Percentiles rank a stretch among this genome's conserved stretches.
phyloP scores from a whole-genome alignment of 208 protist species.

The Trypanosoma theileri region DNA sequence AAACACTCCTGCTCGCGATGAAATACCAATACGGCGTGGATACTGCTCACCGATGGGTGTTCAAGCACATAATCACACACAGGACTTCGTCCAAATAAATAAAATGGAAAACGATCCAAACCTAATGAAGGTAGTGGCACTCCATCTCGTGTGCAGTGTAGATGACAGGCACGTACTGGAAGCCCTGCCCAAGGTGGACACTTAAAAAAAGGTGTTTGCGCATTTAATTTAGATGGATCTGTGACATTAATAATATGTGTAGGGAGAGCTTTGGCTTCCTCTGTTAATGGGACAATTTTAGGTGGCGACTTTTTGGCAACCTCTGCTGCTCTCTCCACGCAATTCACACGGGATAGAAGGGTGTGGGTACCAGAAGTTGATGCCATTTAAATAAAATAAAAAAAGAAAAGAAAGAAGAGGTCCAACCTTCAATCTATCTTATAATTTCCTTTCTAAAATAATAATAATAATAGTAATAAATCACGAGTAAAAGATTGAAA shows the following conservation, averaged over 20 bases:
- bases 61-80: slow-evolving; percentile 88
- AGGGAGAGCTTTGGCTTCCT: slow-evolving; percentile 56
- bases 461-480: slow-evolving; percentile 14
- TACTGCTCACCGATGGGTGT: slow-evolving; percentile 79
- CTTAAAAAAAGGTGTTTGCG: slow-evolving; percentile 72
- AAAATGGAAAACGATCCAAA: slow-evolving; percentile 81
- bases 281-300: slow-evolving; percentile 39
- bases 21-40: slow-evolving; percentile 88
- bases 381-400: slow-evolving; percentile 3
- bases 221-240: slow-evolving; percentile 74
- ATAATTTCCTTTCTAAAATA: slow-evolving; percentile 1
- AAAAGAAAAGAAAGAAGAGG: background rate
- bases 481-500: background rate
- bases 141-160: slow-evolving; percentile 67
- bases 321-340: slow-evolving; percentile 34
- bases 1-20: slow-evolving; percentile 76
- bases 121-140: slow-evolving; percentile 50
- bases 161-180: slow-evolving; percentile 58
- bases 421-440: background rate
- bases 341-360: slow-evolving; percentile 21
- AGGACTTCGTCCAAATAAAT: slow-evolving; percentile 78
- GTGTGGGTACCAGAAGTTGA: background rate
- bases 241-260: slow-evolving; percentile 69
- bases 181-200: slow-evolving; percentile 79
- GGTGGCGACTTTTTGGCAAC: slow-evolving; percentile 27